Evolutionary conservation across 352 stramenopile genomes (phyloP).

Genomic region (Phytophthora niederhauseri): DNA sequence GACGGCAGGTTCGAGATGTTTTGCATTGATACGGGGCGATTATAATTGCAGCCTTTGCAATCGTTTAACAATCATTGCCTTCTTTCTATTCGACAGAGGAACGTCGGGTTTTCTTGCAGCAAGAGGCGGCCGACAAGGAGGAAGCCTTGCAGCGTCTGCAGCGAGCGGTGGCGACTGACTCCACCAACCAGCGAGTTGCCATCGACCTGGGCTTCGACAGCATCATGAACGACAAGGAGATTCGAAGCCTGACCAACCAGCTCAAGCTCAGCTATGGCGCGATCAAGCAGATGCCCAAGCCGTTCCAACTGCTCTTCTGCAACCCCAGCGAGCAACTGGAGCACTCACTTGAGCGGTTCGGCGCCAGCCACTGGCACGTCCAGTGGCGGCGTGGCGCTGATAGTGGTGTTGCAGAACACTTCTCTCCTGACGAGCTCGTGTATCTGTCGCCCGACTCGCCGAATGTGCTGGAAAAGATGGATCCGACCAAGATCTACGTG

Average conservation of each 20-base stretch:
- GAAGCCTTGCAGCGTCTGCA: slow-evolving; percentile 39
- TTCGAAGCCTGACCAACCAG: slow-evolving; percentile 77
- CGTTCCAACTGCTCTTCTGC: slow-evolving; percentile 69
- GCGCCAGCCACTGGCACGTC: slow-evolving; percentile 64
- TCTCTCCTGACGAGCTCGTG: slow-evolving; percentile 50
- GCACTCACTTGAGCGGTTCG: slow-evolving; percentile 64
- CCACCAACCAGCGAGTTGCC: slow-evolving; percentile 48
- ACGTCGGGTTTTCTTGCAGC: slow-evolving; percentile 48
- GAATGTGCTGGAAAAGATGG: slow-evolving; percentile 64
- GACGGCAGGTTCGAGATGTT: slow-evolving; percentile 45
- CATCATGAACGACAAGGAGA: slow-evolving; percentile 88
- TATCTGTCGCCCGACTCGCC: slow-evolving; percentile 80
- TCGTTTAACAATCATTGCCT: neutral
- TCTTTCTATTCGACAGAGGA: slow-evolving; percentile 43
- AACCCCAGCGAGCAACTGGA: slow-evolving; percentile 57
- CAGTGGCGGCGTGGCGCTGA: slow-evolving; percentile 49
- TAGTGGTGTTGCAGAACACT: slow-evolving; percentile 42
- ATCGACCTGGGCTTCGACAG: slow-evolving; percentile 77
- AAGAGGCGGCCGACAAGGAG: slow-evolving; percentile 47
- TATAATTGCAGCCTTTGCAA: neutral
- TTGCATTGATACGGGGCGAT: neutral
- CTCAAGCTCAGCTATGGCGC: slow-evolving; percentile 75
- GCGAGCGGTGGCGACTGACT: slow-evolving; percentile 26
- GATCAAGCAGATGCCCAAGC: slow-evolving; percentile 66
- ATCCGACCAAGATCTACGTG: slow-evolving; percentile 75